Base-by-base conservation (phyloP, 2,329 filamentous ascomycete genomes). In the Ophiocordyceps camponoti-saundersi region DNA sequence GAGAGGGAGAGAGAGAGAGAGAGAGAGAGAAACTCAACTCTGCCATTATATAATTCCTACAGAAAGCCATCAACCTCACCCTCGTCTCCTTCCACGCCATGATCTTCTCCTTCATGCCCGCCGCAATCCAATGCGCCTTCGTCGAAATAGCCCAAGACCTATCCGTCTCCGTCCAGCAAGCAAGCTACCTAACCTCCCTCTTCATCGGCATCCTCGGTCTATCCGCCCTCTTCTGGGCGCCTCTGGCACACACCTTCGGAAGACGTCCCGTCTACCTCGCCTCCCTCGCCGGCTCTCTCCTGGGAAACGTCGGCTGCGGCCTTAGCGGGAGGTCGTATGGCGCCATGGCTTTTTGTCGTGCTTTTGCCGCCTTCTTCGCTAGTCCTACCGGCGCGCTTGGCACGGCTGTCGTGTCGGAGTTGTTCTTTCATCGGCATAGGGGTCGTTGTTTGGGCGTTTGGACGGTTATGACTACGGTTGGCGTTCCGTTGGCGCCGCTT, bases 81-180 rank as follows among this genome's bases (percentile, higher is more conserved):
- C 65, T 77, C 11, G 72, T 79, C 16, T 70, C 72, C 0, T 73
- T 75, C 53, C 72, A 78, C 48, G 70, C 72, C 26, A 70, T 70
- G 58, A 77, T 77, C 69, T 65, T 67, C 42, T 73, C 71, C 1
- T 77, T 78, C 51, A 72, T 65, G 1, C 71, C 74, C 0, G 65
- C 72, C 0, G 59, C 66, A 5, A 75, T 78, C 51, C 71, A 74
- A 49, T 68, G 70, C 2, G 73, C 72, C 4, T 79, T 71, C 53
- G 65, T 68, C 43, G 61, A 65, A 21, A 77, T 79, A 29, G 65
- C 72, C 2, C 57, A 62, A 29, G 73, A 77, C 43, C 58, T 78
- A 2, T 59, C 59, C 18, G 64, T 70, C 39, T 65, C 61, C 12
- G 56, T 79, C 1, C 71, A 73, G 45, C 58, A 59, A 2, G 64